Conservation (phyloP, 768 basidiomycete species). For the Naematelia aurantialba region DNA sequence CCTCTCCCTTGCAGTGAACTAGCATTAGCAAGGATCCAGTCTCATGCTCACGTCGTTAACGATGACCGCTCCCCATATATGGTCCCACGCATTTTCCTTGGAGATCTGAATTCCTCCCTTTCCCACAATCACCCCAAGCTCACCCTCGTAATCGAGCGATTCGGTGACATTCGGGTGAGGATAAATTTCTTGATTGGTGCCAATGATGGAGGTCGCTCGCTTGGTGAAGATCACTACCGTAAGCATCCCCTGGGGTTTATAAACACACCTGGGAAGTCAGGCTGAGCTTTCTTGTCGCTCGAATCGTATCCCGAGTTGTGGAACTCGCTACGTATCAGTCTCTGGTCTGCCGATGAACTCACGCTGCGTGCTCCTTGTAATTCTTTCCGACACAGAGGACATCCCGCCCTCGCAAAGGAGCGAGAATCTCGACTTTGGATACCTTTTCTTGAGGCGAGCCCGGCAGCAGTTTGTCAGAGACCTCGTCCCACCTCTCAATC, state of each 20-base stretch:
- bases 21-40: not conserved
- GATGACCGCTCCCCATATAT: slow-evolving; percentile 42
- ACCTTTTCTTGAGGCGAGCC: slow-evolving; percentile 55
- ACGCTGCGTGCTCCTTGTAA: slow-evolving; percentile 34
- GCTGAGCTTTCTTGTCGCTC: slow-evolving; percentile 30
- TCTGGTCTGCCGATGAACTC: not conserved
- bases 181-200: slow-evolving; percentile 25
- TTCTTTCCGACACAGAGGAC: slow-evolving; percentile 44
- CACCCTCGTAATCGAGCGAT: slow-evolving; percentile 46
- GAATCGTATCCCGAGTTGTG: slow-evolving; percentile 29
- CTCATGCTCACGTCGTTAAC: slow-evolving; percentile 28
- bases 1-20: slow-evolving; percentile 43
- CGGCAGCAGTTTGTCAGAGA: slow-evolving; percentile 24
- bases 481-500: slow-evolving; percentile 36
- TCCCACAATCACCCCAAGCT: slow-evolving; percentile 44
- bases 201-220: slow-evolving; percentile 42
- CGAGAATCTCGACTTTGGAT: slow-evolving; percentile 27
- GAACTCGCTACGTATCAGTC: slow-evolving; percentile 23
- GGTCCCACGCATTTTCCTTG: slow-evolving; percentile 43
- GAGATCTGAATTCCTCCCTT: slow-evolving; percentile 32
- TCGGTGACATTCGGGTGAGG: slow-evolving; percentile 36
- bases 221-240: slow-evolving; percentile 45
- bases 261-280: slow-evolving; percentile 29
- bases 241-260: not conserved
- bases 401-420: slow-evolving; percentile 39